Base-by-base conservation (phyloP, 164 flowering plant species). In the Echeveria elegans region DNA sequence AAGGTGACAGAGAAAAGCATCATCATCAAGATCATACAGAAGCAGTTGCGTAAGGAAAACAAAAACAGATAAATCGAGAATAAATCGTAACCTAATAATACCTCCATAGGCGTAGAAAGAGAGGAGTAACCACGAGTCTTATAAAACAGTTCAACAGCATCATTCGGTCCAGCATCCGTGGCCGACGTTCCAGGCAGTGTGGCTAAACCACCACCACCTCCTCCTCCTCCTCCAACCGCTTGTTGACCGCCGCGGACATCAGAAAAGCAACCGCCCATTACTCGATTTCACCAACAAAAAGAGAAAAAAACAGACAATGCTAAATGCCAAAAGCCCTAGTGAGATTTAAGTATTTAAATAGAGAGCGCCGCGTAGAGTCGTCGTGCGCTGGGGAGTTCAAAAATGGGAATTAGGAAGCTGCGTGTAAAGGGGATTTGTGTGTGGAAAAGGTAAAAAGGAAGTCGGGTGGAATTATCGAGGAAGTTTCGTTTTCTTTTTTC, bases 71-170 rank as follows among this genome's bases (percentile, higher is more conserved):
- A 34, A 34, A 34, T 3, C 37, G 7, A 7, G 3, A 34, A 7
- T 34, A 34, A 34, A 34, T 34, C 37, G 7, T 34, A 34, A 7
- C 7, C 37, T 50, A 14, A 23, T 1, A 5, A n/a, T 67, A 84
- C 88, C 86, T 84, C 88, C 4, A 81, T 40, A 36, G 70, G 80
- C 0, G 82, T 74, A 65, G 66, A 82, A 0, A 85, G 81, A 4
- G 83, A 16, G 1, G 47, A 37, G 7, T 68, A 53, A 0, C 94
- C 88, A 1, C 74, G 86, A 26, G 81, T 66, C 67, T 70, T 72
- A 72, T 59, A 77, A 76, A 83, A 88, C 65, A 64, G 52, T 53
- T 84, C 88, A 26, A 88, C 84, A 30, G 93, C 90, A 43, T 83
- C 89, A 66, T 80, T 85, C 9, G 19, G 70, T 4, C 41, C 76